Evolutionary conservation across 176 grass and related monocot species (phyloP).

Genomic region (Rhipidocladum racemiflorum): DNA sequence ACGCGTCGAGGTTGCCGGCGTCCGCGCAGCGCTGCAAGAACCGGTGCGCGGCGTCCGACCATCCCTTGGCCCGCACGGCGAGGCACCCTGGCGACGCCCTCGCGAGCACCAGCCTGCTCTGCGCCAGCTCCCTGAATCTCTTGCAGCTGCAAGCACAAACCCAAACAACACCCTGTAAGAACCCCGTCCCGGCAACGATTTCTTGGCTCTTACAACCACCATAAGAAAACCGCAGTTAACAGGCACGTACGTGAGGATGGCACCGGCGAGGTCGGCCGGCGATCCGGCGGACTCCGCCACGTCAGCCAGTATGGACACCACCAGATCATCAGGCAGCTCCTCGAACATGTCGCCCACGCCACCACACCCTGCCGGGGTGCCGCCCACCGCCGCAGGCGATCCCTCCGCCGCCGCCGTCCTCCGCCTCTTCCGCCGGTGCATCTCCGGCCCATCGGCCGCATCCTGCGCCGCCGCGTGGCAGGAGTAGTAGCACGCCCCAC

Average conservation of each 20-base stretch:
- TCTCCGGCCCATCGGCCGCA: background rate
- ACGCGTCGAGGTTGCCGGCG: conserved; percentile 69
- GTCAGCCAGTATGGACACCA: conserved; percentile 59
- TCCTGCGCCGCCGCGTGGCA: background rate
- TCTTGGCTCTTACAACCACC: background rate
- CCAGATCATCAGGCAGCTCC: conserved; percentile 62
- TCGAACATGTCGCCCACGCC: conserved; percentile 47
- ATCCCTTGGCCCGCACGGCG: conserved; percentile 47
- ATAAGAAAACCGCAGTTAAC: background rate
- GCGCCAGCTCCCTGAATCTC: conserved; percentile 49
- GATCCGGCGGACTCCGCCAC: conserved; percentile 51
- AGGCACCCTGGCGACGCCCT: conserved; percentile 52
- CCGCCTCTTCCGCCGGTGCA: conserved; percentile 38
- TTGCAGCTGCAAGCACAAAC: conserved; percentile 52
- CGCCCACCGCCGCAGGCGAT: background rate
- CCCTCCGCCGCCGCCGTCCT: background rate
- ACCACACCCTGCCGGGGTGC: background rate
- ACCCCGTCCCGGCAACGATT: background rate
- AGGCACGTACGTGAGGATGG: conserved; percentile 53
- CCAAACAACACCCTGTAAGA: conserved; percentile 4
- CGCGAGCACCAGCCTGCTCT: conserved; percentile 43
- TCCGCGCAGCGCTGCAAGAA: conserved; percentile 60
- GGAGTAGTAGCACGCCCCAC: conserved; percentile 33
- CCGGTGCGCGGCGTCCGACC: conserved; percentile 53
- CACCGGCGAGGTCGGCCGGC: conserved; percentile 62